phyloP scores from a whole-genome alignment of 2,329 filamentous ascomycete species.

The Cladosporium sp. region DNA sequence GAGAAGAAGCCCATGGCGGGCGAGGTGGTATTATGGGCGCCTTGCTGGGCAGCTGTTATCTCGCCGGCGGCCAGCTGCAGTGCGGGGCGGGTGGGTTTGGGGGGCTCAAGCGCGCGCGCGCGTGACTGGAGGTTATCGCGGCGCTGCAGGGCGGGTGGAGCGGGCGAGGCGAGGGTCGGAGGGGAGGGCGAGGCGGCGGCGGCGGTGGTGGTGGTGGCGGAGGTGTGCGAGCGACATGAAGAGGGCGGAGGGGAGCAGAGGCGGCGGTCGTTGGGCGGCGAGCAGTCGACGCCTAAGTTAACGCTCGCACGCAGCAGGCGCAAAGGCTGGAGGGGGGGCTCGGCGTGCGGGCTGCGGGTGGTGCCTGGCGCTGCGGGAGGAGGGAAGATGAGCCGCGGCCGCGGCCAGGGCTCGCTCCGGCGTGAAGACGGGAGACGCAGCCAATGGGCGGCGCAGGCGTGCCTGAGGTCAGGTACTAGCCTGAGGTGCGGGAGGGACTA shows the following conservation, averaged over 20 bases:
- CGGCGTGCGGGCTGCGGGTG: constrained; percentile 1
- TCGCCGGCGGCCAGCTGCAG: constrained; percentile 6
- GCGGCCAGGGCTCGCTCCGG: neutral
- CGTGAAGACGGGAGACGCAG: neutral
- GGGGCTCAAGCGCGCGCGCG: neutral
- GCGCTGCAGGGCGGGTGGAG: neutral
- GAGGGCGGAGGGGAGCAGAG: neutral
- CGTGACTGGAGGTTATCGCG: constrained; percentile 2
- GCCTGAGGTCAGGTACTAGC: too few species aligned
- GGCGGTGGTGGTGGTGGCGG: neutral
- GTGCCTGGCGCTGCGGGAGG: neutral
- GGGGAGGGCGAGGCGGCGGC: neutral
- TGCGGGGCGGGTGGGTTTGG: constrained; percentile 1
- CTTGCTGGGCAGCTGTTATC: constrained; percentile 2
- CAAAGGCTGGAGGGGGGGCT: too few species aligned
- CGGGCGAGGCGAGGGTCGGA: neutral
- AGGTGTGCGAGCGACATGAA: neutral
- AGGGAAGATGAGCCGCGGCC: neutral
- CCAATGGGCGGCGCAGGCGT: neutral
- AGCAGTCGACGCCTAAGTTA: neutral
- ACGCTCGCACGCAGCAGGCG: too few species aligned
- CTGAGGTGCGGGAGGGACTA: too few species aligned
- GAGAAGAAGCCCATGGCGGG: constrained; percentile 47
- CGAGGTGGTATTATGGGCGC: neutral
- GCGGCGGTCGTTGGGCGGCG: neutral